phyloP scores from a whole-genome alignment of 2,329 filamentous ascomycete species.

The Acephala macrosclerotiorum region DNA sequence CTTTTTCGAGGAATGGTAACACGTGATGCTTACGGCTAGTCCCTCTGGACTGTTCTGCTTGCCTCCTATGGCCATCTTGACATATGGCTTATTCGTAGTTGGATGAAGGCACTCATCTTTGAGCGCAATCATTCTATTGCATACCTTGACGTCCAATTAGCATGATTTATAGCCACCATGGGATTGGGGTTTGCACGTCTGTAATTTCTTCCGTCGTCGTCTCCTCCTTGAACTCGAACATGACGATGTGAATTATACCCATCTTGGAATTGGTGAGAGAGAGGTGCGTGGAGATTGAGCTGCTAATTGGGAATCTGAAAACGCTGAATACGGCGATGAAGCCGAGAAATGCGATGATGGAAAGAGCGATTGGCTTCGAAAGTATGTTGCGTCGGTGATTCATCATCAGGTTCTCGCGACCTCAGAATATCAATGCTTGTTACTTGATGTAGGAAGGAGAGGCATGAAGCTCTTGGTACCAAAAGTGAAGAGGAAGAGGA shows the following conservation, averaged over 20 bases:
- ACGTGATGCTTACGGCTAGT: conserved; percentile 54
- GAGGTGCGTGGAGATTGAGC: neutral
- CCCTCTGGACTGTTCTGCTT: conserved; percentile 67
- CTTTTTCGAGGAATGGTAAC: neutral
- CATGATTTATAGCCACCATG: neutral
- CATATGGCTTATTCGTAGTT: conserved; percentile 62
- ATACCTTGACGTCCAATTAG: conserved; percentile 51
- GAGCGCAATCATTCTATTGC: conserved; percentile 61
- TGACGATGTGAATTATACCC: conserved; percentile 70
- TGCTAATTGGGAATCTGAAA: conserved; percentile 9
- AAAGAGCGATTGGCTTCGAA: conserved; percentile 10
- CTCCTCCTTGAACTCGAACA: conserved; percentile 68
- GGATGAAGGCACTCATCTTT: conserved; percentile 66
- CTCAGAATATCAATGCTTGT: too few species aligned
- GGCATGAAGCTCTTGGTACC: too few species aligned
- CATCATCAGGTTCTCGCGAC: too few species aligned
- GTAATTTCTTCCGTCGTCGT: conserved; percentile 56
- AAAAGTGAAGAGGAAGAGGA: too few species aligned
- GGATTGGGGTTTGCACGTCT: conserved; percentile 52
- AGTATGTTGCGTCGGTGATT: conserved; percentile 5
- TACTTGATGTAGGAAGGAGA: too few species aligned
- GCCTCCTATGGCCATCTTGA: conserved; percentile 64
- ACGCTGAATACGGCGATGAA: conserved; percentile 17
- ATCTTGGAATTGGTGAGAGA: conserved; percentile 9
- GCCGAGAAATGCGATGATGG: conserved; percentile 1